Percentiles rank a stretch among this genome's conserved stretches.
Conservation (phyloP, 768 basidiomycete species). For the Chlorophyllum brunneum region DNA sequence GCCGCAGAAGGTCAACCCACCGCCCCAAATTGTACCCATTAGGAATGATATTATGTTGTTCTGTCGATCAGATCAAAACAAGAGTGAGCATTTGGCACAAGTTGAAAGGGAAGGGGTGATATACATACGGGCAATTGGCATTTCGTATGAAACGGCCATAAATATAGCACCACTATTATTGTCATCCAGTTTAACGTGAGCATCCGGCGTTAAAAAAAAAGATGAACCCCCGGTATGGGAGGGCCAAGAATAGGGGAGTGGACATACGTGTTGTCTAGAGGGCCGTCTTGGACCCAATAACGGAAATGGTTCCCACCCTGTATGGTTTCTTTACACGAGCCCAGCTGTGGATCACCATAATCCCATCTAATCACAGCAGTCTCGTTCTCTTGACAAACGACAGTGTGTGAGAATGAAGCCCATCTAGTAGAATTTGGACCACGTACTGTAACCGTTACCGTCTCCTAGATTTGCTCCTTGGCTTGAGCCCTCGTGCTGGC, state of each 20-base stretch:
- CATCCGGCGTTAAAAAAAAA: neutral
- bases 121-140: constrained; percentile 51
- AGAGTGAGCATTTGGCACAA: constrained; percentile 4
- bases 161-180: constrained; percentile 62
- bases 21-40: constrained; percentile 84
- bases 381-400: constrained; percentile 56
- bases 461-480: constrained; percentile 84
- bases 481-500: constrained; percentile 65
- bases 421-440: neutral
- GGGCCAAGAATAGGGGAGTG: too few species aligned
- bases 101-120: neutral
- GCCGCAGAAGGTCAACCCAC: constrained; percentile 27
- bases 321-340: constrained; percentile 82
- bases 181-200: constrained; percentile 1
- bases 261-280: constrained; percentile 51
- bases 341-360: constrained; percentile 76
- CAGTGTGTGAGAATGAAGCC: neutral
- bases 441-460: constrained; percentile 67
- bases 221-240: too few species aligned
- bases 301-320: constrained; percentile 86
- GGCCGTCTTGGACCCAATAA: constrained; percentile 83
- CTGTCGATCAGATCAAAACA: constrained; percentile 23
- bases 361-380: constrained; percentile 83
- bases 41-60: constrained; percentile 64
- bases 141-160: constrained; percentile 72